phyloP scores from a whole-genome alignment of 768 basidiomycete species.

The Russula vinacea region DNA sequence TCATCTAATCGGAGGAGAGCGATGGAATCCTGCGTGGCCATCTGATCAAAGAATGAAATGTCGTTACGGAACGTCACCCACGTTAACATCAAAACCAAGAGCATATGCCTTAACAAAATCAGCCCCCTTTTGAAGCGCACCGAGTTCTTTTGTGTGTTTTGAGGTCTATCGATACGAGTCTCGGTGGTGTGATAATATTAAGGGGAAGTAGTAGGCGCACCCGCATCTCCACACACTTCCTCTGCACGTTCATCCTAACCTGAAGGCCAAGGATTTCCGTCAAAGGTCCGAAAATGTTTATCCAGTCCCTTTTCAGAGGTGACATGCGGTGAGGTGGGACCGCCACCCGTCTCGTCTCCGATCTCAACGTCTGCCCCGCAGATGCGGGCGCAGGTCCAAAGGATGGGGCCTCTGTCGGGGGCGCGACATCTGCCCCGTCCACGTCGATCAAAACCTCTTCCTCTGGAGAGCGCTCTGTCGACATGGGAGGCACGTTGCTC shows the following conservation, averaged over 20 bases:
- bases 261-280: slow-evolving; percentile 93
- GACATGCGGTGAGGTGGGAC: slow-evolving; percentile 98
- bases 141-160: slow-evolving; percentile 88
- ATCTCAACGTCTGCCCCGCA: slow-evolving; percentile 57
- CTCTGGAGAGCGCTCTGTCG: slow-evolving; percentile 41
- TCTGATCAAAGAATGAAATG: slow-evolving; percentile 7
- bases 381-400: slow-evolving; percentile 65
- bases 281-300: slow-evolving; percentile 90
- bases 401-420: slow-evolving; percentile 54
- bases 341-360: slow-evolving; percentile 83
- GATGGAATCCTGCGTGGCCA: slow-evolving; percentile 72
- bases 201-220: slow-evolving; percentile 47
- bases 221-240: slow-evolving; percentile 87
- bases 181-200: not conserved
- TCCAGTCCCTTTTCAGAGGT: slow-evolving; percentile 94
- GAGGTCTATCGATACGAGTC: slow-evolving; percentile 60
- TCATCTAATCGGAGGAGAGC: slow-evolving; percentile 94
- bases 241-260: slow-evolving; percentile 93
- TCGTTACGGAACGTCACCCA: slow-evolving; percentile 39
- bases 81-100: slow-evolving; percentile 93
- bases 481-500: not conserved
- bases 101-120: slow-evolving; percentile 96
- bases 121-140: slow-evolving; percentile 92
- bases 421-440: slow-evolving; percentile 43
- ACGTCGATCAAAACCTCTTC: slow-evolving; percentile 63